Conservation (phyloP, 2,329 filamentous ascomycete genomes). For the Ophiocordyceps robertsii region DNA sequence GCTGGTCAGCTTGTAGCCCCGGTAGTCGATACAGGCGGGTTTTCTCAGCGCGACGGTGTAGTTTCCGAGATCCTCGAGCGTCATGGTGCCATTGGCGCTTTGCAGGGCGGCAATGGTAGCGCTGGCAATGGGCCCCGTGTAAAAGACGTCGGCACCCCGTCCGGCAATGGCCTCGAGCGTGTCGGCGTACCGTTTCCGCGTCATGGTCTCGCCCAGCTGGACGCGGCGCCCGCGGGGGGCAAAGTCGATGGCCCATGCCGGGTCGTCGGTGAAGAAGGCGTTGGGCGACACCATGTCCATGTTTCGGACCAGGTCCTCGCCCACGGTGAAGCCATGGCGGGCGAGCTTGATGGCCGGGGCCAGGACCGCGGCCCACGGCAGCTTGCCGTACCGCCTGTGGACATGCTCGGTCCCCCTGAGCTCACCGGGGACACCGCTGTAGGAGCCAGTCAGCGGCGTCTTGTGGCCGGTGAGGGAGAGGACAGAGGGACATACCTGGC, state of each 20-base stretch:
- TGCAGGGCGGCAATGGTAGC: constrained; percentile 54
- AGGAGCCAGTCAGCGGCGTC: no score
- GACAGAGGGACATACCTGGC: constrained; percentile 38
- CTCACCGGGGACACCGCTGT: constrained; percentile 53
- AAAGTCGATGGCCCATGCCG: constrained; percentile 73
- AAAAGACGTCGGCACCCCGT: constrained; percentile 54
- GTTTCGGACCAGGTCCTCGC: constrained; percentile 55
- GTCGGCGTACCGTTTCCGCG: constrained; percentile 58
- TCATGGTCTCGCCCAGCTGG: constrained; percentile 59
- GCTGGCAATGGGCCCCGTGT: constrained; percentile 54
- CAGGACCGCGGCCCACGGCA: constrained; percentile 55
- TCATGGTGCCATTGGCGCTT: constrained; percentile 61
- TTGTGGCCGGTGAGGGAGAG: no score
- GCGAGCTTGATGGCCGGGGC: constrained; percentile 60
- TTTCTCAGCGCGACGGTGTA: constrained; percentile 55
- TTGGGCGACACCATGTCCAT: constrained; percentile 39
- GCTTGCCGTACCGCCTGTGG: constrained; percentile 50
- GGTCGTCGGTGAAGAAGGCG: constrained; percentile 55
- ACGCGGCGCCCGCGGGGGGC: constrained; percentile 59
- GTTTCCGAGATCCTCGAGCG: constrained; percentile 53
- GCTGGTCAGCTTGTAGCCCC: constrained; percentile 55
- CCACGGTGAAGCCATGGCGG: constrained; percentile 58
- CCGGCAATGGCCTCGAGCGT: constrained; percentile 59
- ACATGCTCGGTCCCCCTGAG: constrained; percentile 61
- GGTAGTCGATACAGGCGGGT: constrained; percentile 48